Evolutionary conservation across 371 early-diverging fungal species (phyloP).

Genomic region (Mucor circinelloides): DNA sequence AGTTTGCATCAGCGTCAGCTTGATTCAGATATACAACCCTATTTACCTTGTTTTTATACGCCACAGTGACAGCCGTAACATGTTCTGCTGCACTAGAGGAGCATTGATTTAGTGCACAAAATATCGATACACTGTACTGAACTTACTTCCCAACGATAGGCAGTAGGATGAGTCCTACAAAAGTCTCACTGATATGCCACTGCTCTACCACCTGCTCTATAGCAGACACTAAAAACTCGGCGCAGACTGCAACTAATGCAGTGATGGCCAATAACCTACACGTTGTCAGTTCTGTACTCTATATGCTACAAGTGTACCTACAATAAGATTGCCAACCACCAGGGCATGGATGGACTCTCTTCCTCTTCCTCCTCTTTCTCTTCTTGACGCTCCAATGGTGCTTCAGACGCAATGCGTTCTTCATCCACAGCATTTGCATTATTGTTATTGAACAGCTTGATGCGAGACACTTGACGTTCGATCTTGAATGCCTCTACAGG

Average conservation of each 20-base stretch:
- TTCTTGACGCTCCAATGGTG: neutral
- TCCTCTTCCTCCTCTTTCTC: constrained; percentile 54
- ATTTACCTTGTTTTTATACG: constrained; percentile 73
- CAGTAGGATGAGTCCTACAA: constrained; percentile 84
- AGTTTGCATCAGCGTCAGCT: neutral
- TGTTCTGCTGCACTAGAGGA: constrained; percentile 68
- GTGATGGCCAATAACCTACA: constrained; percentile 46
- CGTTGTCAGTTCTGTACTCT: neutral
- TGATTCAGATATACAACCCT: neutral
- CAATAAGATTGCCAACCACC: constrained; percentile 51
- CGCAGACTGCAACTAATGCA: constrained; percentile 71
- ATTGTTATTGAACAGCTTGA: neutral
- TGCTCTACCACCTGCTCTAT: constrained; percentile 70
- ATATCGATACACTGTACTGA: too few relatives aligned
- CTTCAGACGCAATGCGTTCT: neutral
- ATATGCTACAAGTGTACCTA: constrained; percentile 10
- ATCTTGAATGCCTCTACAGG: constrained; percentile 24
- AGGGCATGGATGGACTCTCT: constrained; percentile 54
- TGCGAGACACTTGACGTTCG: constrained; percentile 12
- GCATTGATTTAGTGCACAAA: too few relatives aligned
- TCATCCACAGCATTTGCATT: neutral
- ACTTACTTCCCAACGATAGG: constrained; percentile 77
- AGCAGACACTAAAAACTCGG: constrained; percentile 79
- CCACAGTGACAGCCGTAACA: constrained; percentile 78
- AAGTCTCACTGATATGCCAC: constrained; percentile 71